Evolutionary conservation across 768 basidiomycete species (phyloP), one percentile per base, ranked within the genome.

Genomic region (Clitopilus hobsonii): DNA sequence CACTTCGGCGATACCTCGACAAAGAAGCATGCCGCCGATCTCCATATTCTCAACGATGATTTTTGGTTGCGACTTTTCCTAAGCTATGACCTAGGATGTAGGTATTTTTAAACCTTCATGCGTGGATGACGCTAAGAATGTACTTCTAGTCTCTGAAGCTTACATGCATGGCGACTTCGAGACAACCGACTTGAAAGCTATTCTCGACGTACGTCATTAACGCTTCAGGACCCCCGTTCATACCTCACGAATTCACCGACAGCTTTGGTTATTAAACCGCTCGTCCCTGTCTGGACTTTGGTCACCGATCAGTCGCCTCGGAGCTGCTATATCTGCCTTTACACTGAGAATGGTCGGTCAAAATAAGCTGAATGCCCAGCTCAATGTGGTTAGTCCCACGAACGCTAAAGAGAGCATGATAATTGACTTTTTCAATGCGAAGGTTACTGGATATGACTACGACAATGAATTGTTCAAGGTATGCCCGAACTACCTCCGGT

Each of bases 101-200:
- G 7, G 30, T 32, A 7, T 16, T 16, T 7, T 16, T 32, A 7
- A 7, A 7, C 30, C 30, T 7, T 7, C 8, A 32, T 16, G 16
- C 30, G 30, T 32, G 7, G n/a, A n/a, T n/a, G n/a, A n/a, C n/a
- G n/a, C n/a, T n/a, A n/a, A n/a, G n/a, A n/a, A 32, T 32, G 16
- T 16, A 32, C 30, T 32, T 32, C 30, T 32, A 51, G 49, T 51
- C 25, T 23, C 49, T 11, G 49, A 51, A 18, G 49, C 49, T 25
- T 51, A 51, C 24, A 51, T 51, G 49, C 23, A 51, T 28, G 49
- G 49, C 5, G 49, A 51, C 25, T 51, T 51, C 28, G 24, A 51
- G 25, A 51, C 49, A 11, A 13, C 49, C 26, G 24, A 16, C 30
- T 16, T 32, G 30, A 32, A 32, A 16, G 30, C 30, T 7, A 16